phyloP scores from a whole-genome alignment of 2,329 filamentous ascomycete species.

The Plectosphaerella plurivora region DNA sequence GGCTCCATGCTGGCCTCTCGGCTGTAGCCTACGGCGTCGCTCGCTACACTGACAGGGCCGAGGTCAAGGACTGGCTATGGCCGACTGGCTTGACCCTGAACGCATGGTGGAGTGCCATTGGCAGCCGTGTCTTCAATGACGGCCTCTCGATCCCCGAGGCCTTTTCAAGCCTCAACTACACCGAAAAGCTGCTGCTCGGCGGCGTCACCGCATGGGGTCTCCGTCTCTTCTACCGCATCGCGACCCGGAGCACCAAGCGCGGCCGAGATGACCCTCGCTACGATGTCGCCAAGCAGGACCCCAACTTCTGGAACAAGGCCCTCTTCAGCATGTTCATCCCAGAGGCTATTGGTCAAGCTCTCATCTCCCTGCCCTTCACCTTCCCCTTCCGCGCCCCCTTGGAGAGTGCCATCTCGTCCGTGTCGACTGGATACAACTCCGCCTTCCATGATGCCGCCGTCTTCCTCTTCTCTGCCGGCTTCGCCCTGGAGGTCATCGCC shows the following conservation, averaged over 20 bases:
- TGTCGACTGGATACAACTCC: constrained; percentile 9
- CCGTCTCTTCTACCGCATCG: constrained; percentile 51
- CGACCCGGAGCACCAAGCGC: constrained; percentile 39
- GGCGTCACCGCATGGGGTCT: constrained; percentile 55
- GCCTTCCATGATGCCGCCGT: constrained; percentile 38
- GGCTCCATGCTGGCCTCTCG: constrained; percentile 47
- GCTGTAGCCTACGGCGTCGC: constrained; percentile 46
- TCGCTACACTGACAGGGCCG: constrained; percentile 47
- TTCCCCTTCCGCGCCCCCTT: constrained; percentile 44
- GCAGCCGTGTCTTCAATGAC: constrained; percentile 40
- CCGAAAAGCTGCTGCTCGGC: constrained; percentile 49
- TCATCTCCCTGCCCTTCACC: constrained; percentile 54
- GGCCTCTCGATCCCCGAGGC: constrained; percentile 40
- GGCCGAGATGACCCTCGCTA: constrained; percentile 55
- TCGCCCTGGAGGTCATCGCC: constrained; percentile 51
- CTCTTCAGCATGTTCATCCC: constrained; percentile 51
- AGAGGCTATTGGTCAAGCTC: constrained; percentile 50
- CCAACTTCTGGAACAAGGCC: constrained; percentile 52
- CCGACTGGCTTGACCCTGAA: constrained; percentile 49
- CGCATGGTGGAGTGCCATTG: constrained; percentile 57
- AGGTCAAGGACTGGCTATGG: constrained; percentile 59
- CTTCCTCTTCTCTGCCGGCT: constrained; percentile 51
- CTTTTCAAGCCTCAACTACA: constrained; percentile 42
- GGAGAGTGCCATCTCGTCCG: constrained; percentile 4
- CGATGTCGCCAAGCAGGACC: constrained; percentile 40